A percentile compares a stretch with the other conserved stretches of the same genome.
These are phyloP conservation scores for Vigna radiata DNA, from an alignment of 306 rosid genomes.

Conservation along the genomic window DNA sequence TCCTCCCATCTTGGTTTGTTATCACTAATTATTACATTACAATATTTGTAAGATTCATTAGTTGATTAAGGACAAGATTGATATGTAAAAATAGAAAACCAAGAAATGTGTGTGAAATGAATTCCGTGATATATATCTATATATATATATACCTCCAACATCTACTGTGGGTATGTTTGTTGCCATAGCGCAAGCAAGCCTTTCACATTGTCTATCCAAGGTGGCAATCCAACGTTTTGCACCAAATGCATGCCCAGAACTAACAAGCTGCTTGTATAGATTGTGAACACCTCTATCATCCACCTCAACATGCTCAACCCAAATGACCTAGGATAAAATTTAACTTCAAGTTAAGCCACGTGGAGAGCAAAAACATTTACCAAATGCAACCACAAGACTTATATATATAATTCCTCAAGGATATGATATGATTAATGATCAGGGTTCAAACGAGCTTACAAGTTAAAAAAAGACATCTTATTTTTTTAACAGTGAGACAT, in stretches of 20 bases:
- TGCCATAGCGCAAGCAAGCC: conserved; percentile 95
- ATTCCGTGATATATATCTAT: not conserved
- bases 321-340: conserved; percentile 63
- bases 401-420: not conserved
- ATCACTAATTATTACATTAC: conserved; percentile 60
- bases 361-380: not conserved
- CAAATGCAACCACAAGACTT: not conserved
- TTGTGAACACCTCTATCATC: conserved; percentile 95
- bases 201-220: conserved; percentile 90
- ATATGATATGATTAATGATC: not conserved
- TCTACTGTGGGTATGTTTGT: conserved; percentile 82
- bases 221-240: conserved; percentile 96
- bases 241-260: conserved; percentile 91
- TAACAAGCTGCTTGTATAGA: conserved; percentile 92
- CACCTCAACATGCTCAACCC: conserved; percentile 96
- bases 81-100: too few species aligned
- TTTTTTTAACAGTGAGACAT: too few species aligned
- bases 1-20: conserved; percentile 95
- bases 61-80: not conserved
- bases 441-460: not conserved
- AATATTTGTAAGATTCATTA: not conserved
- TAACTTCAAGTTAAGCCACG: not conserved
- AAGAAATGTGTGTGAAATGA: not conserved
- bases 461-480: not conserved
- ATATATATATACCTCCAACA: conserved; percentile 68